Evolutionary conservation across 2,329 filamentous ascomycete species (phyloP).

Genomic region (Fusarium transvaalense): DNA sequence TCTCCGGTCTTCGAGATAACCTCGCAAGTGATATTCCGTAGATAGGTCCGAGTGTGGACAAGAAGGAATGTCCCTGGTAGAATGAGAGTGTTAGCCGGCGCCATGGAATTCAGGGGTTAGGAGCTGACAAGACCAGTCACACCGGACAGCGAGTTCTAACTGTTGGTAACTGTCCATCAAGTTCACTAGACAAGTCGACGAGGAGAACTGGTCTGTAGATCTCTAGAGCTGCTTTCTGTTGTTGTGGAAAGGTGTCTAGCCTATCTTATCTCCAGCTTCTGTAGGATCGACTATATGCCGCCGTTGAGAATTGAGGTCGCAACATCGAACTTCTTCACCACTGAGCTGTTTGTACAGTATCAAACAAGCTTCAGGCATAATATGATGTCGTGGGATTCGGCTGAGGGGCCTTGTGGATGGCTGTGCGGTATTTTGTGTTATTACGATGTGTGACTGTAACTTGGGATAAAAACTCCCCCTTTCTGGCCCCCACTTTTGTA

Average conservation of each 20-base stretch:
- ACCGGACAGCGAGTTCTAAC: not conserved
- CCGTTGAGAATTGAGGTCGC: not conserved
- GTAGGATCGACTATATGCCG: not conserved
- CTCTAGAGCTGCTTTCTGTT: not conserved
- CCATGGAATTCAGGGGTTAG: not conserved
- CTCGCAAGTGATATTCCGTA: not conserved
- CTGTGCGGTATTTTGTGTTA: not conserved
- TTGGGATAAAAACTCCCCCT: not conserved
- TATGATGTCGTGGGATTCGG: accelerated
- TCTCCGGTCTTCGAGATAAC: not conserved
- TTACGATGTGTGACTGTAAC: not conserved
- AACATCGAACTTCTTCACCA: not conserved
- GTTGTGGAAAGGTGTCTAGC: not conserved
- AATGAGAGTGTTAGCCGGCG: not conserved
- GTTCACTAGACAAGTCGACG: not conserved
- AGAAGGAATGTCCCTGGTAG: not conserved
- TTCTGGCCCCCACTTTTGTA: not conserved
- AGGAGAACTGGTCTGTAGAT: not conserved
- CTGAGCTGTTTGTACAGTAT: no score
- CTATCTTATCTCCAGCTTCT: not conserved
- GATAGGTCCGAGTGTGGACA: not conserved
- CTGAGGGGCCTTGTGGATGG: not conserved
- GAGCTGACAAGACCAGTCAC: not conserved
- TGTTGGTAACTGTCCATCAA: not conserved
- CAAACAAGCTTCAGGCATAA: accelerated